A percentile compares a stretch with the other conserved stretches of the same genome.
Conservation (phyloP, 108 stramenopile species). For the Cyclotella sp. region DNA sequence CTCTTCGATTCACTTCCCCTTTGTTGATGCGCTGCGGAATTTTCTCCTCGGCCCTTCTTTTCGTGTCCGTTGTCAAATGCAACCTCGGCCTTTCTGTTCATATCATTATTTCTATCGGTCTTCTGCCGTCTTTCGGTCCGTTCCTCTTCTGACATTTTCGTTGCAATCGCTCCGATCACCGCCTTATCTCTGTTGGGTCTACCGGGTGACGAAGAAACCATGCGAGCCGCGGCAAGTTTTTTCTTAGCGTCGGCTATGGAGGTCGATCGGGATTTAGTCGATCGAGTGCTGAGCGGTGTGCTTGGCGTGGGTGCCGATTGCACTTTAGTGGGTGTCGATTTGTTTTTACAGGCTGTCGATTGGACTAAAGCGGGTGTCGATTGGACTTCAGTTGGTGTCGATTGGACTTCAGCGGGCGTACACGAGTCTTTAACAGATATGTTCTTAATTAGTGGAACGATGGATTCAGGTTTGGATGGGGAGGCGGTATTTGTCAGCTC, state of each 20-base stretch:
- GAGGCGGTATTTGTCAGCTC: too few relatives aligned
- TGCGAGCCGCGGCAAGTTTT: constrained; percentile 39
- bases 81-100: too few relatives aligned
- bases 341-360: too few relatives aligned
- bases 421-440: too few relatives aligned
- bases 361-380: constrained; percentile 9
- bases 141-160: background rate
- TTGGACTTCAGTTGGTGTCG: background rate
- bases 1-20: background rate
- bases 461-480: too few relatives aligned
- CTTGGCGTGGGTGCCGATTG: constrained; percentile 2
- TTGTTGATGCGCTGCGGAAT: background rate
- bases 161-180: background rate
- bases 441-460: too few relatives aligned
- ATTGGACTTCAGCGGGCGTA: too few relatives aligned
- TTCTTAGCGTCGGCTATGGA: constrained; percentile 38
- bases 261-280: constrained; percentile 7
- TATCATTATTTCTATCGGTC: too few relatives aligned
- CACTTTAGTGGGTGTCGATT: background rate
- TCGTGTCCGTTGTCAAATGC: too few relatives aligned
- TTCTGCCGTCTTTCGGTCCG: too few relatives aligned
- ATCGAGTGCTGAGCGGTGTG: background rate
- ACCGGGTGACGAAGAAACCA: constrained; percentile 13
- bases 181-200: background rate
- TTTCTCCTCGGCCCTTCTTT: background rate